phyloP scores from a whole-genome alignment of 805 yeast species.

The Saccharomycopsis selenospora region DNA sequence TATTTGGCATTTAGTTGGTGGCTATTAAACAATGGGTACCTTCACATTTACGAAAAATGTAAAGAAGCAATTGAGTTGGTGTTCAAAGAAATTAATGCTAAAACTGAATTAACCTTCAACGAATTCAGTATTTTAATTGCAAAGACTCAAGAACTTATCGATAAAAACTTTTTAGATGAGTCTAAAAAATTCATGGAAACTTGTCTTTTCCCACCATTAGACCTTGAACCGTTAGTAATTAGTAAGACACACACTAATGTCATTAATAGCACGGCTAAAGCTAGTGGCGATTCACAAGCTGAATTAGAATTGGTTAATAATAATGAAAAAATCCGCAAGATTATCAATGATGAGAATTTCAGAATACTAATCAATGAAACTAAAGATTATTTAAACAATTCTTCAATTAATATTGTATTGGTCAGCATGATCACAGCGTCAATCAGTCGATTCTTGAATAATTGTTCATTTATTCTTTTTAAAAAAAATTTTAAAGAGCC shows the following conservation, averaged over 20 bases:
- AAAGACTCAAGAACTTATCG: constrained; percentile 33
- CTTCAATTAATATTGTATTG: constrained; percentile 27
- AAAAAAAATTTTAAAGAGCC: constrained; percentile 20
- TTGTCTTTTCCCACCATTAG: constrained; percentile 28
- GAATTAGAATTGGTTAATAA: constrained; percentile 14
- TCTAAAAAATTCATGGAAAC: constrained; percentile 34
- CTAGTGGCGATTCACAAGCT: neutral
- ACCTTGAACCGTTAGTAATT: constrained; percentile 32
- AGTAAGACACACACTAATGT: constrained; percentile 42
- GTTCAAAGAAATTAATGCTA: constrained; percentile 60
- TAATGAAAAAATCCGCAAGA: constrained; percentile 18
- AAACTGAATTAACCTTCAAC: constrained; percentile 57
- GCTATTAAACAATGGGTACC: constrained; percentile 84
- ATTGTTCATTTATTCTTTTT: constrained; percentile 25
- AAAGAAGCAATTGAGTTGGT: constrained; percentile 50
- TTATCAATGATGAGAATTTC: constrained; percentile 24
- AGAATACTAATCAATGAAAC: constrained; percentile 41
- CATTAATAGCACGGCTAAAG: constrained; percentile 11
- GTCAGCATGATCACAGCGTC: constrained; percentile 31
- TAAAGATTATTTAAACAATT: constrained; percentile 33
- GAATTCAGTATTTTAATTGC: constrained; percentile 47
- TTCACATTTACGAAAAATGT: constrained; percentile 44
- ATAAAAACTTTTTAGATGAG: constrained; percentile 32
- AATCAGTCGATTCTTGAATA: constrained; percentile 32
- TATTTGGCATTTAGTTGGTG: constrained; percentile 90